Evolutionary conservation across 2,329 filamentous ascomycete genomes (phyloP).

Genomic region (Didymosphaeria variabile): DNA sequence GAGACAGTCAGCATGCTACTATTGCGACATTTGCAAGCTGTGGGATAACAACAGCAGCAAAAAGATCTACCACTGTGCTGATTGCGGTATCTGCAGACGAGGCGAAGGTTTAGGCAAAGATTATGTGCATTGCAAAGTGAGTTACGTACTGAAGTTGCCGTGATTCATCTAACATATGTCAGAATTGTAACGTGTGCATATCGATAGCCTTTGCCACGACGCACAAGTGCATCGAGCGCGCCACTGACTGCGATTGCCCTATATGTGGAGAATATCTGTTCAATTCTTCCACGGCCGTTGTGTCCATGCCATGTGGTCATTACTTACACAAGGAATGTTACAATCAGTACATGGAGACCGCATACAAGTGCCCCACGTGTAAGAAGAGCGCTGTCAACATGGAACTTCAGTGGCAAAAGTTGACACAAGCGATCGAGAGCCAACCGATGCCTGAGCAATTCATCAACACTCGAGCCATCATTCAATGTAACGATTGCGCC

Average conservation of each 20-base stretch:
- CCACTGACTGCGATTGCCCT: slow-evolving; percentile 94
- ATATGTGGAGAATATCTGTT: slow-evolving; percentile 98
- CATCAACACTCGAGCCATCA: slow-evolving; percentile 77
- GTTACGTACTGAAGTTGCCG: neutral
- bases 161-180: slow-evolving; percentile 32
- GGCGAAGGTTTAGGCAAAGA: slow-evolving; percentile 94
- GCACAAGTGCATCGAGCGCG: slow-evolving; percentile 93
- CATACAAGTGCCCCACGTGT: slow-evolving; percentile 96
- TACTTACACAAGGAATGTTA: slow-evolving; percentile 94
- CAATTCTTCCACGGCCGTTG: slow-evolving; percentile 84
- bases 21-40: slow-evolving; percentile 92
- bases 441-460: slow-evolving; percentile 95
- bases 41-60: slow-evolving; percentile 95
- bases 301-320: slow-evolving; percentile 95
- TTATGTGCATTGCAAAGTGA: slow-evolving; percentile 96
- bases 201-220: slow-evolving; percentile 83
- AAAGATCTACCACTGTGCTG: slow-evolving; percentile 93
- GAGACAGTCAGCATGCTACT: slow-evolving; percentile 83
- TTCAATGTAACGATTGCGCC: slow-evolving; percentile 95
- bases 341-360: slow-evolving; percentile 83
- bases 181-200: slow-evolving; percentile 86
- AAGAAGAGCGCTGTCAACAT: slow-evolving; percentile 97
- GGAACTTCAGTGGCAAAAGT: slow-evolving; percentile 91
- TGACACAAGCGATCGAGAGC: slow-evolving; percentile 84
- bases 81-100: slow-evolving; percentile 93